Conservation (phyloP, 2,329 filamentous ascomycete genomes). For the Blastomyces parvus region DNA sequence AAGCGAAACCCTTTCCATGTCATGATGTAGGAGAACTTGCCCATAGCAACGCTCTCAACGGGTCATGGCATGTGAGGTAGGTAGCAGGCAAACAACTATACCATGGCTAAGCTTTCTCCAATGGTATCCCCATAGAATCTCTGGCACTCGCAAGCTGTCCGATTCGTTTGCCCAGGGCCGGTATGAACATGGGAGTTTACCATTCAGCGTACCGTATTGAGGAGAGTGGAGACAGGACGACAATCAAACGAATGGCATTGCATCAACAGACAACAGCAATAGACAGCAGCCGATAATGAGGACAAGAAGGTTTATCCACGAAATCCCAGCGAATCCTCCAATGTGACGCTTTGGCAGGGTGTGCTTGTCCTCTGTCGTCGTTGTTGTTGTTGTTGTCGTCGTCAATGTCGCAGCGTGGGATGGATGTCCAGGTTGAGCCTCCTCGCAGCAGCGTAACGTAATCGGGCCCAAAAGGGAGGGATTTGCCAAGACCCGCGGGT, state of each 20-base stretch:
- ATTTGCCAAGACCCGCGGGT: not conserved
- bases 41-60: constrained; percentile 1
- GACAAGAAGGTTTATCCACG: not conserved
- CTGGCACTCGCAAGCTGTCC: constrained; percentile 5
- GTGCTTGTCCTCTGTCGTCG: not conserved
- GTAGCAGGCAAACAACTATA: not conserved
- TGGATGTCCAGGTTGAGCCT: not conserved
- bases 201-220: not conserved
- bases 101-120: not conserved
- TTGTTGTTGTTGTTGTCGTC: not conserved
- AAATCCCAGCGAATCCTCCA: not conserved
- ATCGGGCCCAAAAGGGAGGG: not conserved
- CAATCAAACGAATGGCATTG: constrained; percentile 1
- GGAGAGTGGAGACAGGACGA: not conserved
- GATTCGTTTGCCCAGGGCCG: not conserved
- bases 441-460: not conserved
- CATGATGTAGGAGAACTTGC: constrained; percentile 11
- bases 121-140: constrained; percentile 2
- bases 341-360: not conserved
- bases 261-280: not conserved
- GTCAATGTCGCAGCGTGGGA: not conserved
- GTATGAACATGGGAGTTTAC: not conserved
- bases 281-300: not conserved
- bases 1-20: constrained; percentile 16
- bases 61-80: constrained; percentile 10